Percentiles rank a stretch among this genome's conserved stretches.
phyloP scores from a whole-genome alignment of 192 early-diverging fungal genomes.

The Phycomyces blakesleeanus region DNA sequence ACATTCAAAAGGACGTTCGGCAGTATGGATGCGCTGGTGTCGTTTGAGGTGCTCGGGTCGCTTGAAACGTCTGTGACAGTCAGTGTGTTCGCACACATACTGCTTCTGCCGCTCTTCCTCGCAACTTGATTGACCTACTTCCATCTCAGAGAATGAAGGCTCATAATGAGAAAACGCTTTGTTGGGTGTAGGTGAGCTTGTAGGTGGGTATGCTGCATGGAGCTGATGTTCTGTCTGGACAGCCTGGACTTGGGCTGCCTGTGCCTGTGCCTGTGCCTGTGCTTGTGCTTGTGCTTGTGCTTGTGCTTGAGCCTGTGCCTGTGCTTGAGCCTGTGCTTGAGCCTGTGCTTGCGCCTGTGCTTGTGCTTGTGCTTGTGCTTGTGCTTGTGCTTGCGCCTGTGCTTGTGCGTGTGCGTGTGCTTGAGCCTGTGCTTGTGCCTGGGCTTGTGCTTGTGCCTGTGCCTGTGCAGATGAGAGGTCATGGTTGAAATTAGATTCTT shows the following conservation, averaged over 20 bases:
- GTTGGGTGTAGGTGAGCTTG: neutral
- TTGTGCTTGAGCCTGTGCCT: too few species aligned
- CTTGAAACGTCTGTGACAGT: constrained; percentile 61
- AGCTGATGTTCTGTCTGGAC: neutral
- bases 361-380: neutral
- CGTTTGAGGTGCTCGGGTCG: constrained; percentile 75
- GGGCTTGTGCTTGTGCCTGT: too few species aligned
- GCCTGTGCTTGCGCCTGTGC: too few species aligned
- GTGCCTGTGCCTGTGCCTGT: neutral
- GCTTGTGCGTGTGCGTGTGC: neutral
- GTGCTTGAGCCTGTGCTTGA: too few species aligned
- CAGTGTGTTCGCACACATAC: constrained; percentile 27
- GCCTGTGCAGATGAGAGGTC: too few species aligned
- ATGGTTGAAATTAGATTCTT: constrained; percentile 3
- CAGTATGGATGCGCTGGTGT: constrained; percentile 67
- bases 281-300: neutral
- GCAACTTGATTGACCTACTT: neutral
- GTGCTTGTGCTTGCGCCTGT: neutral
- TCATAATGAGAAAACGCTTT: constrained; percentile 2
- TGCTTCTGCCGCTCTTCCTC: constrained; percentile 18
- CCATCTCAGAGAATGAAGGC: neutral
- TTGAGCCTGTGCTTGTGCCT: too few species aligned
- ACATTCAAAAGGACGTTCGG: constrained; percentile 62
- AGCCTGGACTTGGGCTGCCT: neutral
- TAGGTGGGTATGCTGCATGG: neutral